Base-by-base conservation (phyloP, 192 early-diverging fungal species). In the Ambispora gerdemannii region DNA sequence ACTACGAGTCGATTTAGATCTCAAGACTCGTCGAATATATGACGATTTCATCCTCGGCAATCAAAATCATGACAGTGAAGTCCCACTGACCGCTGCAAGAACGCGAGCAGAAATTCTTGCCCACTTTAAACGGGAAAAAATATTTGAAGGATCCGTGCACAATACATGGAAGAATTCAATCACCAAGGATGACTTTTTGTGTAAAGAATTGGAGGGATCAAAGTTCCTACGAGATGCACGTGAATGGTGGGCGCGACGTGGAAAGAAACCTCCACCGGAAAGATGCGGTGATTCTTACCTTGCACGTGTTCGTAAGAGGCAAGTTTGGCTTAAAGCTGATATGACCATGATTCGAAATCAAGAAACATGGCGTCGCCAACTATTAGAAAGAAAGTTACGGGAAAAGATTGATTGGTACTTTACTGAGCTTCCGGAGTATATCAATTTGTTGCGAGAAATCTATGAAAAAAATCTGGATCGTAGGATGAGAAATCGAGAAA, bases 381-480 rank as follows among this genome's bases (percentile, higher is more conserved):
- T 70, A 49, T 59, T 70, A 17, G 68, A 70, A 32, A 28, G 56
- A 25, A 70, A 70, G 50, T 59, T 70, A 58, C n/a, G 10, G 24
- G 68, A 60, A 60, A 70, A 56, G 11, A 59, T 70, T 70, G 68
- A 70, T 30, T 70, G 68, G 68, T 60, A 70, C 34, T 70, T 59
- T 24, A 70, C 68, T 1, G 68, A 70, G 15, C 55, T 70, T 15
- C 52, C 52, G 15, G 50, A 31, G 7, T 43, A 8, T 49, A 59
- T 70, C 30, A 13, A 28, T 28, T 17, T 27, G 1, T 20, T 70
- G 22, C 56, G 43, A 20, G 59, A 31, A 15, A 31, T 59, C 20
- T 70, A 70, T 49, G 68, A 70, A 30, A 30, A 4, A 19, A 70
- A 70, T 38, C 36, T 70, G 51, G n/a, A 70, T 47, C 53, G 36